Evolutionary conservation across 1,284 basidiomycete genomes (phyloP).

Genomic region (Cutaneotrichosporon spelunceum): DNA sequence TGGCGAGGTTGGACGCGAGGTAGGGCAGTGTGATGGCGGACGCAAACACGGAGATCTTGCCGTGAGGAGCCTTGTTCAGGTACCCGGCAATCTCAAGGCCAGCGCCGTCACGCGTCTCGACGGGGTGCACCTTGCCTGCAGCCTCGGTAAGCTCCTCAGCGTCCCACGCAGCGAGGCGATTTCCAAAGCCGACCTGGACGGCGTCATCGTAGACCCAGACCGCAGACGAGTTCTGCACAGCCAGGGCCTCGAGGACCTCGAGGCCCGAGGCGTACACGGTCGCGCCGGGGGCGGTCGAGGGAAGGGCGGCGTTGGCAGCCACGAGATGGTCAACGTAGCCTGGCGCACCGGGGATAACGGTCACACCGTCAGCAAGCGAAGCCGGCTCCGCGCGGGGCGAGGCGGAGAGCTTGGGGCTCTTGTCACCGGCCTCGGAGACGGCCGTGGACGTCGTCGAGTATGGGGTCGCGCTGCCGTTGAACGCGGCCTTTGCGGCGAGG

Average conservation of each 20-base stretch:
- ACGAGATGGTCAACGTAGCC: conserved; percentile 39
- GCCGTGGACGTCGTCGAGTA: conserved; percentile 42
- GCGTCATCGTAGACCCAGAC: conserved; percentile 53
- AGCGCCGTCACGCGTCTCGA: conserved; percentile 84
- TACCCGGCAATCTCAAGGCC: conserved; percentile 78
- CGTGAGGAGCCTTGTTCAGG: conserved; percentile 56
- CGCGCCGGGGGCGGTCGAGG: conserved; percentile 39
- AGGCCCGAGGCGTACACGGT: conserved; percentile 44
- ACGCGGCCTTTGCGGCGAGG: conserved; percentile 22
- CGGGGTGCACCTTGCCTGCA: conserved; percentile 58
- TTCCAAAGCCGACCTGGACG: conserved; percentile 45
- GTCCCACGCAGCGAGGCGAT: conserved; percentile 28
- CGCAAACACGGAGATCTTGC: conserved; percentile 48
- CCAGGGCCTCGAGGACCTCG: conserved; percentile 45
- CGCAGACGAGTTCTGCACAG: conserved; percentile 40
- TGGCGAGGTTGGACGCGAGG: conserved; percentile 68
- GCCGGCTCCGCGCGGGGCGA: conserved; percentile 27
- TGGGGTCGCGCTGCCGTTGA: conserved; percentile 36
- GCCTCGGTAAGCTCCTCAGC: conserved; percentile 20
- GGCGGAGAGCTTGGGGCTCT: conserved; percentile 14
- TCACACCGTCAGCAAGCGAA: conserved; percentile 27
- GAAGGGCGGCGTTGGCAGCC: conserved; percentile 33
- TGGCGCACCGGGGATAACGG: conserved; percentile 29
- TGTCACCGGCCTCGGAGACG: conserved; percentile 41
- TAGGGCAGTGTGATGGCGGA: conserved; percentile 58